These are phyloP conservation scores for Omphalea diandra DNA, from an alignment of 441 rosid genomes.

Conservation along the genomic window DNA sequence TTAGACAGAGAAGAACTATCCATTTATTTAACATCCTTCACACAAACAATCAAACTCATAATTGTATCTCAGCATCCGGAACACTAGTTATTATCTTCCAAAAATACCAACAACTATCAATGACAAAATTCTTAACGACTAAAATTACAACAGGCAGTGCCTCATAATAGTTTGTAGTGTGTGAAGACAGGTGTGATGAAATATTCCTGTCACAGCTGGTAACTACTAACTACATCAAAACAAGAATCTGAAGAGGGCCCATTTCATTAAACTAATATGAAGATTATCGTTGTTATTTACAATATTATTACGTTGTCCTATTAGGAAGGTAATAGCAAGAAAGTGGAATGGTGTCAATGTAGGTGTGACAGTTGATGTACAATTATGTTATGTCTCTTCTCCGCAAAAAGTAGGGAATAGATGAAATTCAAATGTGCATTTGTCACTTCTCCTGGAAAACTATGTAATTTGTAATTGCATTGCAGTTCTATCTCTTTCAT, in stretches of 20 bases:
- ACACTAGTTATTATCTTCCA: not conserved
- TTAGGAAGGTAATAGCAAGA: not conserved
- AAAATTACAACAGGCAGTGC: not conserved
- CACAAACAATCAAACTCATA: not conserved
- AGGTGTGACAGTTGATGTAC: conserved; percentile 7
- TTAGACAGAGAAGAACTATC: not conserved
- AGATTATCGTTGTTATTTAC: not conserved
- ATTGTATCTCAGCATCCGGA: not conserved
- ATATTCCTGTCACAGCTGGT: not conserved
- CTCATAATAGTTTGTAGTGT: too few relatives aligned
- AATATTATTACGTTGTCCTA: conserved; percentile 2
- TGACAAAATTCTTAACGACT: not conserved
- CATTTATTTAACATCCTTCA: too few relatives aligned
- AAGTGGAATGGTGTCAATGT: conserved; percentile 12
- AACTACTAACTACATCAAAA: conserved; percentile 4
- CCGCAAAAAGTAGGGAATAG: not conserved
- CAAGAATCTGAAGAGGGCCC: conserved; percentile 12
- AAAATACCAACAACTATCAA: not conserved
- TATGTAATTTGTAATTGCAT: not conserved
- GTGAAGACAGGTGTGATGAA: not conserved
- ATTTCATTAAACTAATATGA: not conserved
- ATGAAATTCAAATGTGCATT: not conserved
- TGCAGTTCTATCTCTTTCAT: not conserved
- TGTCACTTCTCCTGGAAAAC: not conserved
- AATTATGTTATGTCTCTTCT: not conserved